A percentile compares a stretch with the other conserved stretches of the same genome.
These are phyloP conservation scores for Physcomitrium patens DNA, from an alignment of 225 moss, liverwort and hornwort genomes.

Conservation along the genomic window DNA sequence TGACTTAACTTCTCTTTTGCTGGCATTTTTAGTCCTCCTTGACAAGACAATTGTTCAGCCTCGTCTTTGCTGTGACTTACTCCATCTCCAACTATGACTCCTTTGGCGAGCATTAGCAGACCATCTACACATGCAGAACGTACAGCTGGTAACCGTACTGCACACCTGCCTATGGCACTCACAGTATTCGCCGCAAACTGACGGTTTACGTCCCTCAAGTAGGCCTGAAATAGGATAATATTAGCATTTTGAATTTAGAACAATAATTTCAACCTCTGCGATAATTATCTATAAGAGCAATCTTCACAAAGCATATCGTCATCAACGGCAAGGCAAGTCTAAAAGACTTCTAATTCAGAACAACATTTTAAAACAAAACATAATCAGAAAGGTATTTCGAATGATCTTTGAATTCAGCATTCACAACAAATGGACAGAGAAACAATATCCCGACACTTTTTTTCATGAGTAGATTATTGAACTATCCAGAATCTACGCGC, in stretches of 20 bases:
- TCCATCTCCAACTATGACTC: conserved; percentile 55
- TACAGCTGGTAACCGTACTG: conserved; percentile 78
- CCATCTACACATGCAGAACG: conserved; percentile 87
- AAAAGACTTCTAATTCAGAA: not conserved
- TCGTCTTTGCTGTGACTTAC: conserved; percentile 48
- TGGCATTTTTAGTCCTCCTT: conserved; percentile 33
- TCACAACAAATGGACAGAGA: conserved; percentile 18
- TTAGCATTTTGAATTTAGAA: conserved; percentile 17
- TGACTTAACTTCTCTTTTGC: conserved; percentile 58
- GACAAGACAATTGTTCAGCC: conserved; percentile 32
- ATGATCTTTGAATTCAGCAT: conserved; percentile 14
- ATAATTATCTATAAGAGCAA: not conserved
- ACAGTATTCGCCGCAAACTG: conserved; percentile 95
- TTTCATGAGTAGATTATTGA: not conserved
- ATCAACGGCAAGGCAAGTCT: conserved; percentile 17
- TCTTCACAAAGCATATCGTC: conserved; percentile 6
- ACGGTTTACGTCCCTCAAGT: conserved; percentile 84
- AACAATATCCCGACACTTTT: not conserved
- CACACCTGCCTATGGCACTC: conserved; percentile 94
- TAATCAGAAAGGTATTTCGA: not conserved
- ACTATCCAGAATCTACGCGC: not conserved
- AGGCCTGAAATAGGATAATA: conserved; percentile 58
- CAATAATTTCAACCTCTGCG: conserved; percentile 3
- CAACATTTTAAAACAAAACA: conserved; percentile 6
- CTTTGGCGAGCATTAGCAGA: conserved; percentile 78